phyloP scores from a whole-genome alignment of 1,284 basidiomycete genomes.

The Cryptococcus sp. region DNA sequence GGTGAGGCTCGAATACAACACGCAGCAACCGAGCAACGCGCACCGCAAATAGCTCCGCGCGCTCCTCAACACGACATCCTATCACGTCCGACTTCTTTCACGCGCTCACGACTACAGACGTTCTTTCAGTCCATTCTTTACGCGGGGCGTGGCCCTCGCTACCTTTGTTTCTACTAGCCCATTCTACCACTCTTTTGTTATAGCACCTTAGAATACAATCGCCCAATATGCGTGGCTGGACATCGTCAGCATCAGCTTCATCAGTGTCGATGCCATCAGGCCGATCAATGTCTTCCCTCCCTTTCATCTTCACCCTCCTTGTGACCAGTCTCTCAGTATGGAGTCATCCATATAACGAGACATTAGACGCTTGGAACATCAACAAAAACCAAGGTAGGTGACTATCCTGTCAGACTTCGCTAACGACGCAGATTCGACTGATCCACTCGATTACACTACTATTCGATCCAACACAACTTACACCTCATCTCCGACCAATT shows the following conservation, averaged over 20 bases:
- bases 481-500: constrained; percentile 77
- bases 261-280: neutral
- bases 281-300: neutral
- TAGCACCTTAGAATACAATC: neutral
- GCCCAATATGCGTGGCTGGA: neutral
- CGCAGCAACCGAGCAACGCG: too few relatives aligned
- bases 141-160: constrained; percentile 13
- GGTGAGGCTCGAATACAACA: too few relatives aligned
- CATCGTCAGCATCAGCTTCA: neutral
- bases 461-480: constrained; percentile 65
- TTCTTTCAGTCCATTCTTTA: neutral
- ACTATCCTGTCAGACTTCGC: neutral
- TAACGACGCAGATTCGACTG: constrained; percentile 59
- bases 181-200: neutral
- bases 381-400: constrained; percentile 68
- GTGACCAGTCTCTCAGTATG: constrained; percentile 14
- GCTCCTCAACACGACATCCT: too few relatives aligned
- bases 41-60: too few relatives aligned
- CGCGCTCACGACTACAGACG: too few relatives aligned
- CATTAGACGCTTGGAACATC: constrained; percentile 76
- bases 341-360: constrained; percentile 62
- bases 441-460: constrained; percentile 69
- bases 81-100: too few relatives aligned
- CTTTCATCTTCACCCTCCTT: constrained; percentile 13
- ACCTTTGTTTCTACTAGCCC: too few relatives aligned